Evolutionary conservation across 441 rosid genomes (phyloP).

Genomic region (Adansonia gregorii): DNA sequence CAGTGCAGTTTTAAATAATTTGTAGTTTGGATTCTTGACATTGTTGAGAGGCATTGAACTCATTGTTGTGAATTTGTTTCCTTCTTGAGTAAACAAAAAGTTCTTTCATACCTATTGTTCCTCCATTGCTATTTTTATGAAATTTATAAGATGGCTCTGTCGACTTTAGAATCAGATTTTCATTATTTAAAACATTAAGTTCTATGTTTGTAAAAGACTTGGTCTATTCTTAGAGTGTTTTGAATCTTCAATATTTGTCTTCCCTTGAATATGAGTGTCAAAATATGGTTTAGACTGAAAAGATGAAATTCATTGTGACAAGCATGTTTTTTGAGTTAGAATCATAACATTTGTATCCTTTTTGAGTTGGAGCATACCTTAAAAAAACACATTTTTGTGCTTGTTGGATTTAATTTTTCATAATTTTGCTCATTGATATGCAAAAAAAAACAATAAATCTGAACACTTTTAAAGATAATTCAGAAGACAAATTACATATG

Average conservation of each 20-base stretch:
- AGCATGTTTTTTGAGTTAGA: not conserved
- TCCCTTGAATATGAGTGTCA: too few relatives aligned
- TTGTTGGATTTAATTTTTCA: not conserved
- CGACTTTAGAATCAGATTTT: not conserved
- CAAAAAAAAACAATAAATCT: not conserved
- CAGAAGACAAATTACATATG: not conserved
- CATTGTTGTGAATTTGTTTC: not conserved
- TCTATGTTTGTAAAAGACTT: not conserved
- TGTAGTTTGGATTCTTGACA: not conserved
- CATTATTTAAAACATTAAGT: not conserved
- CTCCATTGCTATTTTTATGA: not conserved
- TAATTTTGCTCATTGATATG: not conserved
- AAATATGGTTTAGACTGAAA: not conserved
- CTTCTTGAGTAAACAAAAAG: not conserved
- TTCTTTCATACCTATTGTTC: not conserved
- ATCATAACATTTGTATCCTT: not conserved
- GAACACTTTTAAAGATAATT: not conserved
- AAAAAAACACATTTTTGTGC: not conserved
- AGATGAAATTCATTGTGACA: not conserved
- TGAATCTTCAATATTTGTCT: not conserved
- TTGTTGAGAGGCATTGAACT: not conserved
- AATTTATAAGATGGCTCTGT: not conserved
- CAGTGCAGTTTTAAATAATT: too few relatives aligned
- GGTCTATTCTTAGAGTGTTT: not conserved
- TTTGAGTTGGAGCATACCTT: not conserved